Base-by-base conservation (phyloP, 2,329 filamentous ascomycete genomes). In the Stenocarpella maydis region DNA sequence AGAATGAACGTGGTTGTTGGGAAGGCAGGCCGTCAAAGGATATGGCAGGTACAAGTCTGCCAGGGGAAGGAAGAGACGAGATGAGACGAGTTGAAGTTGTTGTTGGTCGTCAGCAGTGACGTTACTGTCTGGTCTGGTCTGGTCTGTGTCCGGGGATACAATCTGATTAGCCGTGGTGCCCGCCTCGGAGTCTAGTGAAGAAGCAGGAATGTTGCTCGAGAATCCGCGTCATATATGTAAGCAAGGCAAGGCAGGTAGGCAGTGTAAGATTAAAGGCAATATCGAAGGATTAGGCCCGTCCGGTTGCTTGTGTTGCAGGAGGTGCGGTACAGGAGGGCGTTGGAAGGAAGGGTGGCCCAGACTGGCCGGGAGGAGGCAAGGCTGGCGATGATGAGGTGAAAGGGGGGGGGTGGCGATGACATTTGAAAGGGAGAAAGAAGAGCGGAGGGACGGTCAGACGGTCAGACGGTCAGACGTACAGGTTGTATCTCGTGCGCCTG, bases 111-210 rank as follows among this genome's bases (percentile, higher is more conserved):
- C n/a, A n/a, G 43, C 28, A 63, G 58, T 49, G 58, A 37, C 43
- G 58, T 49, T 63, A 17, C 14, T 34, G 58, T 63, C n/a, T n/a
- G n/a, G n/a, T n/a, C n/a, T n/a, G n/a, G n/a, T n/a, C n/a, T n/a
- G n/a, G n/a, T n/a, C 41, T 63, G 41, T 61, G 43, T n/a, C 37
- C 43, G 43, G 58, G 47, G 28, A 49, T 49, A 63, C 43, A 63
- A 43, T 63, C 49, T 63, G 58, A 63, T 63, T 63, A 63, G 58
- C 43, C 26, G 41, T 63, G 28, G 31, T 63, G 43, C 15, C 58
- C 58, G n/a, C 58, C n/a, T 37, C 43, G n/a, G 37, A 63, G 58
- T 49, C 43, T 63, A 49, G 37, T 63, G 58, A 37, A 47, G 58
- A 8, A 26, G 41, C 41, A 63, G 43, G 49, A 24, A 2, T 63